Evolutionary conservation across 2,329 filamentous ascomycete genomes (phyloP), one percentile per base, ranked within the genome.

Genomic region (Aureobasidium melanogenum): DNA sequence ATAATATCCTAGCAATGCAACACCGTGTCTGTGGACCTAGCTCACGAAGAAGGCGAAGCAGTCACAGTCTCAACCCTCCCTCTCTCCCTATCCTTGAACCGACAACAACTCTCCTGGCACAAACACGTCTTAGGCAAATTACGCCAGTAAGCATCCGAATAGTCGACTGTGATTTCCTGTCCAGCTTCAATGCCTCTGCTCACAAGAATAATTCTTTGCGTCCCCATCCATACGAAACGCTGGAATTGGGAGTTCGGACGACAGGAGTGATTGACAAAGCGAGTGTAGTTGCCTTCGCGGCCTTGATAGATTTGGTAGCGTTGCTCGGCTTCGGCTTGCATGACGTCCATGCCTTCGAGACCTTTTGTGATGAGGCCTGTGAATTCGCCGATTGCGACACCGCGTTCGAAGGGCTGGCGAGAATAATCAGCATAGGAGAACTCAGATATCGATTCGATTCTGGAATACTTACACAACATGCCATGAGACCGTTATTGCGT

Each of bases 301-400:
- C 81, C 82, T 67, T 85, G 82, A 75, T 77, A 84, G 60, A 84
- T 84, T 67, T 85, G 82, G 65, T 84, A 85, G 30, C 76, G 75
- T 32, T 52, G 60, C 10, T 61, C 63, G 19, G 46, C 57, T 22
- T 70, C 68, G 2, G 70, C 70, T 59, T 79, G 72, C 81, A 84
- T 83, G 9, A 84, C 81, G 65, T 84, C 82, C 14, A 80, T 70
- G 62, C 79, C 77, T 7, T 75, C 69, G 10, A 84, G 70, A 2
- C 77, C 80, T 57, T 77, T 79, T 0, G 82, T 84, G 34, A 84
- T 74, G 28, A 81, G 68, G 3, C 82, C 82, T 5, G 83, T 75
- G 61, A 84, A 83, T 67, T 84, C 82, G 2, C 80, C 81, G 17
- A 84, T 75, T 0, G 79, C 79, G 0, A 73, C 71, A 12, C 82